Conservation (phyloP, 2,329 filamentous ascomycete genomes). For the Aspergillus sp. region DNA sequence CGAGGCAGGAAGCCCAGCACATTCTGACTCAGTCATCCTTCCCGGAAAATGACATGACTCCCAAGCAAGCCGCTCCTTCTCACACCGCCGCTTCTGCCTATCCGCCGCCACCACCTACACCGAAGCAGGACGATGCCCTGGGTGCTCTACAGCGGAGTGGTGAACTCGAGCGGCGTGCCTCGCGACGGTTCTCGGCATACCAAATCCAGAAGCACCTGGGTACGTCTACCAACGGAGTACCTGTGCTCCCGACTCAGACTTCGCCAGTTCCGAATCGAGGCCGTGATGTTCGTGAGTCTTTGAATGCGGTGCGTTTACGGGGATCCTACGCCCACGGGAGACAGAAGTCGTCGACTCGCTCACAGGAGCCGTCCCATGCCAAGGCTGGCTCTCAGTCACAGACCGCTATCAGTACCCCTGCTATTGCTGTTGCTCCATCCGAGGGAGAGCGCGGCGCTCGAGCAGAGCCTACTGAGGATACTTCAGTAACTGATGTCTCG, state of each 20-base stretch:
- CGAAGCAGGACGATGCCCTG: conserved; percentile 80
- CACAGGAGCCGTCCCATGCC: conserved; percentile 54
- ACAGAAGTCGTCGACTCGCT: conserved; percentile 43
- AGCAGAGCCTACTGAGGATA: conserved; percentile 18
- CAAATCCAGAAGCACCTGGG: conserved; percentile 94
- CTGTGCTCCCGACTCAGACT: conserved; percentile 60
- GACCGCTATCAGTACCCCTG: conserved; percentile 39
- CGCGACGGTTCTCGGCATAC: conserved; percentile 87
- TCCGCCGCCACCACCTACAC: conserved; percentile 69
- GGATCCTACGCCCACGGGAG: conserved; percentile 48
- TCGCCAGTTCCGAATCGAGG: conserved; percentile 65
- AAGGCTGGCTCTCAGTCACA: conserved; percentile 38
- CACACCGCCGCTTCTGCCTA: conserved; percentile 49
- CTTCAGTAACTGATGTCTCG: conserved; percentile 6
- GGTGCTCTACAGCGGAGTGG: conserved; percentile 85
- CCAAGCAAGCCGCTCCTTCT: conserved; percentile 22
- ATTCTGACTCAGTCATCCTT: conserved; percentile 55
- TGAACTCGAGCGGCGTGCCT: conserved; percentile 85
- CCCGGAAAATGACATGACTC: conserved; percentile 48
- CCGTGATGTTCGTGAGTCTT: conserved; percentile 65
- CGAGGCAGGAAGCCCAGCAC: conserved; percentile 32
- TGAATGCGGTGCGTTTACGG: conserved; percentile 60
- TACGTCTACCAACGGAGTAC: conserved; percentile 68
- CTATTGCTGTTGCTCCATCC: conserved; percentile 41
- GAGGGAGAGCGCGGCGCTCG: conserved; percentile 32